phyloP scores from a whole-genome alignment of 202 grass and related monocot species.

The Panicum virgatum region DNA sequence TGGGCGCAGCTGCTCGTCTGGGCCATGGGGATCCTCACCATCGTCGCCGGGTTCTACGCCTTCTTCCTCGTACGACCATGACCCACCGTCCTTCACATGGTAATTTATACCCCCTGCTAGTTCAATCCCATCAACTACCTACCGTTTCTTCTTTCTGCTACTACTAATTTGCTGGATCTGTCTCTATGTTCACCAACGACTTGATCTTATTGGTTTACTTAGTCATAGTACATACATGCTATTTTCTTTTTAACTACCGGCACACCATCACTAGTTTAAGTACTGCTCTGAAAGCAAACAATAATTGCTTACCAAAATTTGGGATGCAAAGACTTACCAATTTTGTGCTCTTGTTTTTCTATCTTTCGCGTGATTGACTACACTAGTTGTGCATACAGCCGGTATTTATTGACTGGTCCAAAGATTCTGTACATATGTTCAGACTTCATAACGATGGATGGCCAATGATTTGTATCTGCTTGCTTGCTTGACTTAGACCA shows the following conservation, averaged over 20 bases:
- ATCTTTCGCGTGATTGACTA: not conserved
- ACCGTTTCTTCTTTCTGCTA: too few species aligned
- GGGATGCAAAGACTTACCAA: not conserved
- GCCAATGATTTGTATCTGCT: not conserved
- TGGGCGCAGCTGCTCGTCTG: constrained; percentile 38
- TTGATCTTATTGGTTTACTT: too few species aligned
- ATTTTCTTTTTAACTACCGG: not conserved
- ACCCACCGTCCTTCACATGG: accelerated
- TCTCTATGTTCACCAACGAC: not conserved
- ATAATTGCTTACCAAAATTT: not conserved
- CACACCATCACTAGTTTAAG: not conserved
- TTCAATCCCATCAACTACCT: too few species aligned
- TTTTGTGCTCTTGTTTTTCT: not conserved
- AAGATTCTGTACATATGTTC: not conserved
- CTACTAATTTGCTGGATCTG: too few species aligned
- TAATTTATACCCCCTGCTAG: too few species aligned
- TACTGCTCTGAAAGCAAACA: not conserved
- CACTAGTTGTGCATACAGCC: not conserved
- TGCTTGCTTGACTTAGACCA: not conserved
- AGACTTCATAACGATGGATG: not conserved
- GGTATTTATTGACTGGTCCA: not conserved
- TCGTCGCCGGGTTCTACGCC: constrained; percentile 39
- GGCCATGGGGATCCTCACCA: constrained; percentile 25
- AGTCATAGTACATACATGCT: too few species aligned
- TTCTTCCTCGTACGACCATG: constrained; percentile 43